Evolutionary conservation across 2,329 filamentous ascomycete genomes (phyloP).

Genomic region (Tolypocladium pustulatum): DNA sequence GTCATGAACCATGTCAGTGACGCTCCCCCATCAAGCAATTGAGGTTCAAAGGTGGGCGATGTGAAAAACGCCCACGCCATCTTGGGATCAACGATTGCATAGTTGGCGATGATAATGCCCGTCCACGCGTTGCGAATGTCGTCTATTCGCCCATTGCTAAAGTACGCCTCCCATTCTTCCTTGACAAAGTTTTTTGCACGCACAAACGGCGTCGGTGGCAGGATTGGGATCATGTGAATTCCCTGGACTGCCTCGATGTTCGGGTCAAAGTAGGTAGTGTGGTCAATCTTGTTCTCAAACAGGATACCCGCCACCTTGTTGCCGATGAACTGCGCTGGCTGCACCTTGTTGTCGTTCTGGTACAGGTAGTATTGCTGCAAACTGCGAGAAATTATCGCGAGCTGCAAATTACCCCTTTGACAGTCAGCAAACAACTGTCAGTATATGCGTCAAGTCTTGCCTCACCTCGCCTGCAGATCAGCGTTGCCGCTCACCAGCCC

Average conservation of each 20-base stretch:
- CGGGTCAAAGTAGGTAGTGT: constrained; percentile 78
- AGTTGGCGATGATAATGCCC: constrained; percentile 73
- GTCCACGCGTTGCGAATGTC: constrained; percentile 68
- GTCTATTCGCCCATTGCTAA: constrained; percentile 56
- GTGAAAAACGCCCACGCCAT: constrained; percentile 68
- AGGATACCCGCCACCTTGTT: constrained; percentile 67
- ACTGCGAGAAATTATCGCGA: constrained; percentile 64
- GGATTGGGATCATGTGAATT: constrained; percentile 75
- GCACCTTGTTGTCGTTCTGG: constrained; percentile 51
- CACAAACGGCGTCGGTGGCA: constrained; percentile 56
- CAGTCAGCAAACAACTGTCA: constrained; percentile 1
- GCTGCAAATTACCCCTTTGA: constrained; percentile 64
- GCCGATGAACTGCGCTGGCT: constrained; percentile 66
- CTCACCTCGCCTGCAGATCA: constrained; percentile 64
- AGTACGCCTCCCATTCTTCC: constrained; percentile 77
- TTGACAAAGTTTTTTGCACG: constrained; percentile 60
- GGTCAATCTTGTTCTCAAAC: constrained; percentile 93
- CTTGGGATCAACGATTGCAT: constrained; percentile 63
- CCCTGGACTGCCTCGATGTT: constrained; percentile 63
- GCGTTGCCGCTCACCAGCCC: constrained; percentile 64
- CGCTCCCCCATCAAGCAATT: constrained; percentile 72
- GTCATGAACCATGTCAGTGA: constrained; percentile 78
- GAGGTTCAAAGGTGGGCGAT: constrained; percentile 50
- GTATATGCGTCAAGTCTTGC: neutral
- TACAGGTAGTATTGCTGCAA: constrained; percentile 79